phyloP scores from a whole-genome alignment of 495 filamentous ascomycete genomes.

The Amniculicola lignicola region DNA sequence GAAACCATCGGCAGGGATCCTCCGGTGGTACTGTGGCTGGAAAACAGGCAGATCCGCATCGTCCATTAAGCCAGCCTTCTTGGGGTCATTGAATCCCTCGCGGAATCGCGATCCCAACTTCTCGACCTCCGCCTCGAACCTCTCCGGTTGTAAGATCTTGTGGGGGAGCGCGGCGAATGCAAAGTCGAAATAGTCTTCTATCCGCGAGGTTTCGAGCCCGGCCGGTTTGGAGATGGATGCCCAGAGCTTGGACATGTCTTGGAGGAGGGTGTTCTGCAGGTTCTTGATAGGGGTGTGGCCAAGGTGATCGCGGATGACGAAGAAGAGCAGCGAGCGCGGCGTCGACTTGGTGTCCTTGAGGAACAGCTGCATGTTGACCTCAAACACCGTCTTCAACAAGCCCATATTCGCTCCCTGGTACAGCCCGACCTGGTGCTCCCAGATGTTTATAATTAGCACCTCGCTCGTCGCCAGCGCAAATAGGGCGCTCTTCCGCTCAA shows the following conservation, averaged over 20 bases:
- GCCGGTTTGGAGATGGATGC: slow-evolving; percentile 82
- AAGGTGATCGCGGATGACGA: slow-evolving; percentile 95
- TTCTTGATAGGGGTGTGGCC: slow-evolving; percentile 85
- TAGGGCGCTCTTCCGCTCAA: slow-evolving; percentile 94
- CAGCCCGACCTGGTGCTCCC: slow-evolving; percentile 97
- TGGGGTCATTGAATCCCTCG: slow-evolving; percentile 67
- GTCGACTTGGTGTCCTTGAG: slow-evolving; percentile 91
- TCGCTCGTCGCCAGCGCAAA: slow-evolving; percentile 97
- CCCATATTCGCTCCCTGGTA: slow-evolving; percentile 99
- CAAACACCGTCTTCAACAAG: slow-evolving; percentile 94
- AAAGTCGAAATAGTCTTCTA: slow-evolving; percentile 97
- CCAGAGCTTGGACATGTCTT: slow-evolving; percentile 91
- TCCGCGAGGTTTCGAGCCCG: slow-evolving; percentile 81
- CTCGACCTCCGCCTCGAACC: slow-evolving; percentile 75
- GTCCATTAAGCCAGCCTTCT: slow-evolving; percentile 48
- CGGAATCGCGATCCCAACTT: slow-evolving; percentile 79
- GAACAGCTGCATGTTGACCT: slow-evolving; percentile 96
- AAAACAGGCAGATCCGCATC: slow-evolving; percentile 76
- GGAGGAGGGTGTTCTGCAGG: slow-evolving; percentile 81
- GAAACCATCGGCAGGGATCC: slow-evolving; percentile 95
- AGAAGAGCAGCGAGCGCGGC: slow-evolving; percentile 90
- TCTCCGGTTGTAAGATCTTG: slow-evolving; percentile 93
- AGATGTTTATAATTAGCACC: slow-evolving; percentile 97
- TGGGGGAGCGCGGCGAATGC: slow-evolving; percentile 93
- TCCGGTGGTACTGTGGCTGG: slow-evolving; percentile 87